Evolutionary conservation across 192 early-diverging fungal genomes (phyloP).

Genomic region (Diversispora epigaea): DNA sequence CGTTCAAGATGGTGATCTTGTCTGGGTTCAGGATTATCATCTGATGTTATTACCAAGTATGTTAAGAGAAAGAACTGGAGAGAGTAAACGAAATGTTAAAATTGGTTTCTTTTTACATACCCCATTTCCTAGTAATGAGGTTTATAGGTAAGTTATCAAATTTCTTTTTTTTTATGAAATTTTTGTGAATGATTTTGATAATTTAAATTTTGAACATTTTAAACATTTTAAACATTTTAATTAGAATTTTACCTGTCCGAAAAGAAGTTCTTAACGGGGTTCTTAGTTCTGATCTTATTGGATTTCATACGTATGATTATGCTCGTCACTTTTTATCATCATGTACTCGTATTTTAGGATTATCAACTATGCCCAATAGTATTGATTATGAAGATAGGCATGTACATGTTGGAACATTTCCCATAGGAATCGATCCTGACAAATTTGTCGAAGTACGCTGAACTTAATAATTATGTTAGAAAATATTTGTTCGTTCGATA

Average conservation of each 20-base stretch:
- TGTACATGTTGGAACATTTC: constrained; percentile 97
- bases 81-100: constrained; percentile 71
- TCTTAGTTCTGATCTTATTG: constrained; percentile 87
- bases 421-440: constrained; percentile 97
- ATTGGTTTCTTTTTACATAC: constrained; percentile 99
- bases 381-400: constrained; percentile 91
- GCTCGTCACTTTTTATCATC: constrained; percentile 96
- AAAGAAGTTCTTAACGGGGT: constrained; percentile 92
- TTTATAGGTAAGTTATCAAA: constrained; percentile 70
- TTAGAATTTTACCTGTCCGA: constrained; percentile 88
- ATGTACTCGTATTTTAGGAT: constrained; percentile 94
- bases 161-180: not conserved
- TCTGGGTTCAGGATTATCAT: constrained; percentile 97
- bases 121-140: constrained; percentile 95
- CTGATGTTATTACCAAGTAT: constrained; percentile 93
- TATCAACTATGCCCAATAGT: constrained; percentile 89
- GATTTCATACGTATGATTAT: constrained; percentile 99
- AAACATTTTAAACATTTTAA: not conserved
- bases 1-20: constrained; percentile 83
- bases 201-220: not conserved
- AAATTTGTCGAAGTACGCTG: constrained; percentile 73
- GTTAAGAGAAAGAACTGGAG: constrained; percentile 67
- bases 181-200: not conserved
- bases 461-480: no score
- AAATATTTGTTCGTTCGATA: no score